Conservation (phyloP, 2,329 filamentous ascomycete genomes). For the Colletotrichum sp. region DNA sequence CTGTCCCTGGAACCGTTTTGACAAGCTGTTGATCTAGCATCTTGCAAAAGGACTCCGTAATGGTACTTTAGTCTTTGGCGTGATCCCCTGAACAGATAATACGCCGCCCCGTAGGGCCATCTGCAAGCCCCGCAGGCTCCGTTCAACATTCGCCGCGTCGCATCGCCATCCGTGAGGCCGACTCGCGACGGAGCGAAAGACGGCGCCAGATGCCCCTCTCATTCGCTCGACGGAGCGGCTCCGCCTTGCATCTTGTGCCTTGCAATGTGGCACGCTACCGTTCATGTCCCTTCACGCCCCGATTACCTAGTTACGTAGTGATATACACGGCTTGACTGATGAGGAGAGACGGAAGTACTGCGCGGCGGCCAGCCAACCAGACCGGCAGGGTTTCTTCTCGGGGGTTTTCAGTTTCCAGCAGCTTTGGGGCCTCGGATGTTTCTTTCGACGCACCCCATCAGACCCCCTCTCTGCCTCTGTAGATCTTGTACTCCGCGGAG, state of each 20-base stretch:
- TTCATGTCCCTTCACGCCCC: background rate
- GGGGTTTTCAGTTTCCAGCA: background rate
- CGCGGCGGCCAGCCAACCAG: background rate
- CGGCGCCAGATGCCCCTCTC: background rate
- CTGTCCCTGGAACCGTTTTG: background rate
- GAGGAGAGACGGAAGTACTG: background rate
- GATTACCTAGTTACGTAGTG: background rate
- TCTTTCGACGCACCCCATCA: background rate
- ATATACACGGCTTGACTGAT: background rate
- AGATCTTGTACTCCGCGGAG: constrained; percentile 2
- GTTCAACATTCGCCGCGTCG: background rate
- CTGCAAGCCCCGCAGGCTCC: background rate
- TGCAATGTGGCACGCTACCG: background rate
- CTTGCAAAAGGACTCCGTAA: background rate
- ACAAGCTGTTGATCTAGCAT: background rate
- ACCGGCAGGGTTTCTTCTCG: background rate
- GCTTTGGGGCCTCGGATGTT: background rate
- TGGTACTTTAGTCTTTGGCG: background rate
- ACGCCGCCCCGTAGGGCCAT: background rate
- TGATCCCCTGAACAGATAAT: background rate
- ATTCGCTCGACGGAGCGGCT: constrained; percentile 1
- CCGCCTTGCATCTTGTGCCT: background rate
- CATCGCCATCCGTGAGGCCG: background rate
- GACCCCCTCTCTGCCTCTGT: background rate
- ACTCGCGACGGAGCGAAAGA: background rate